Base-by-base conservation (phyloP, 2,329 filamentous ascomycete species). In the Fusarium praegraminearum region DNA sequence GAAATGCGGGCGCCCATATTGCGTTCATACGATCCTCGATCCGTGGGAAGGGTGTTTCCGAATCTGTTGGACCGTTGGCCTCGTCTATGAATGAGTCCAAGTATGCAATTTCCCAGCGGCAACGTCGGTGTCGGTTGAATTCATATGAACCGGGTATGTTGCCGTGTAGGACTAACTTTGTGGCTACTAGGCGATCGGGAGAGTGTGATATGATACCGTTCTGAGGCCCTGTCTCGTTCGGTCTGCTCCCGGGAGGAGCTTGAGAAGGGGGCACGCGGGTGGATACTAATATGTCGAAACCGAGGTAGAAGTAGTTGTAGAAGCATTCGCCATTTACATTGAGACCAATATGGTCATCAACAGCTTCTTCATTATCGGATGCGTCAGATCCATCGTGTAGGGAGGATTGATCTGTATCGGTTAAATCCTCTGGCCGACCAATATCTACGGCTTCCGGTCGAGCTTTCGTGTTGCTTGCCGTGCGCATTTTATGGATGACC, bases 241-340 rank as follows among this genome's bases (percentile, higher is more conserved):
- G 63, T 33, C 54, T 66, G 18, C 51, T 52, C 15, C 65, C 69
- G 81, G 15, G 91, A 0, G 91, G 90, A 9, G 83, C 83, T 24
- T 87, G 87, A 0, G 91, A 92, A 6, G 91, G 84, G 7, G 85
- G 77, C 0, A 88, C 89, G 1, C 93, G 91, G 32, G 90, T 89
- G 1, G 95, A 97, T n/a, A 99, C 87, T 7, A 98, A 85, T 12
- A 98, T 87, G 78, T 99, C 96, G 76, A 99, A 97, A 3, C 96
- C 96, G 67, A 97, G 90, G 70, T 95, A 91, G 77, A 98, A 99
- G 78, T 99, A 99, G 78, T 98, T 98, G 81, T 96, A 98, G 78
- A 98, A 99, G 70, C 91, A 94, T 77, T 97, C 93, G 6, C 89
- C 87, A 2, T 89, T 87, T 5, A 89, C 71, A 77, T 84, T 82